Conservation (phyloP, 805 yeast genomes). For the Nadsonia fulvescens region DNA sequence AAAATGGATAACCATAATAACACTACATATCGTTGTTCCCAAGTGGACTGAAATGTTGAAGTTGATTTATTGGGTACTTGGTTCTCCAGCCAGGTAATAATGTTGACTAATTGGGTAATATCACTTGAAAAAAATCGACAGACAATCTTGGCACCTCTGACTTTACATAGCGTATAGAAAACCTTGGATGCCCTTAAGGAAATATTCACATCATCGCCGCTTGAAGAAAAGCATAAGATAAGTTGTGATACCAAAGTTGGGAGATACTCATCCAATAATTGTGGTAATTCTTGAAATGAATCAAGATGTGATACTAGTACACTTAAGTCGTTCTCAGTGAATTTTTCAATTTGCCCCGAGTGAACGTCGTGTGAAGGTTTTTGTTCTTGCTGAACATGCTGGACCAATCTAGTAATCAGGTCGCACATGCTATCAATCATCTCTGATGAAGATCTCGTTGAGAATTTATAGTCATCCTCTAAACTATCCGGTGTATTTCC, state of each 20-base stretch:
- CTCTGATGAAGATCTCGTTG: too few species aligned
- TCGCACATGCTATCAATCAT: too few species aligned
- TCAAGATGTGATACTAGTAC: too few species aligned
- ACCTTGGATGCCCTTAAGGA: constrained; percentile 21
- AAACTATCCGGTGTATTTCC: too few species aligned
- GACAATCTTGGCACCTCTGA: constrained; percentile 46
- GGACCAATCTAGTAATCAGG: too few species aligned
- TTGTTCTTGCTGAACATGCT: neutral
- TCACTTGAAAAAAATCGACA: constrained; percentile 44
- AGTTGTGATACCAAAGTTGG: constrained; percentile 6
- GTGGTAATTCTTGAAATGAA: constrained; percentile 14
- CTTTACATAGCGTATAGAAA: constrained; percentile 44
- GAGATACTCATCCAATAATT: constrained; percentile 12
- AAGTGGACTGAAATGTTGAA: constrained; percentile 12
- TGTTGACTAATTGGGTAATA: constrained; percentile 27
- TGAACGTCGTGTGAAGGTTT: neutral
- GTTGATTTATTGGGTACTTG: constrained; percentile 2
- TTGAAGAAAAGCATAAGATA: constrained; percentile 1
- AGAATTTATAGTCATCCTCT: too few species aligned
- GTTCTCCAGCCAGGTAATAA: constrained; percentile 16
- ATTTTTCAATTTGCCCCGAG: neutral
- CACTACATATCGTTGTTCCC: constrained; percentile 33
- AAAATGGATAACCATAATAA: constrained; percentile 59
- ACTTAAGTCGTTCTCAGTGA: too few species aligned
- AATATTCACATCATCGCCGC: constrained; percentile 2